phyloP scores from a whole-genome alignment of 495 filamentous ascomycete genomes.

The Poronia punctata region DNA sequence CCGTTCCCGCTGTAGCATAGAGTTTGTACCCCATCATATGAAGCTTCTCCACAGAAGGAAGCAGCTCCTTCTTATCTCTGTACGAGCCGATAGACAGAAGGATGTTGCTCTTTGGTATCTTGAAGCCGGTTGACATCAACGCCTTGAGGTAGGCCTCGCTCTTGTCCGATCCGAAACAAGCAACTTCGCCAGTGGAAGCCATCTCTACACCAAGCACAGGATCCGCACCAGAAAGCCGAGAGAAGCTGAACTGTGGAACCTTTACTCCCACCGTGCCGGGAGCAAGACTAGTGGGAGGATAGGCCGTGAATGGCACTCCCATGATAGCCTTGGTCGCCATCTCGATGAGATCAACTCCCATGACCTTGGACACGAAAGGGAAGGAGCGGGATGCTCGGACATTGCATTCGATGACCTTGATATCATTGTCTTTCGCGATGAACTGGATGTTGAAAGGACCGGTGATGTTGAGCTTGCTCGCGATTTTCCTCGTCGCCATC shows the following conservation, averaged over 20 bases:
- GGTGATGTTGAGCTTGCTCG: constrained; percentile 88
- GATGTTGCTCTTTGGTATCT: constrained; percentile 90
- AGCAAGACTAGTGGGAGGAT: constrained; percentile 68
- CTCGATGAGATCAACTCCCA: constrained; percentile 96
- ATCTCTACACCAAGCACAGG: constrained; percentile 97
- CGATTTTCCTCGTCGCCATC: constrained; percentile 93
- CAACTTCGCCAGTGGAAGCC: constrained; percentile 97
- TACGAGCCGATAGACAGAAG: constrained; percentile 92
- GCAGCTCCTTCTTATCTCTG: constrained; percentile 95
- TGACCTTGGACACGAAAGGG: constrained; percentile 97
- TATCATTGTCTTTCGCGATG: constrained; percentile 98
- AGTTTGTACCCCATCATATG: constrained; percentile 86
- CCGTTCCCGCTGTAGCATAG: constrained; percentile 91
- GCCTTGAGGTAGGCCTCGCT: constrained; percentile 98
- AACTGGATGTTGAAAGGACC: constrained; percentile 99
- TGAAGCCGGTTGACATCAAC: constrained; percentile 90
- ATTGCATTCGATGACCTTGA: constrained; percentile 99
- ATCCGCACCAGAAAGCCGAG: constrained; percentile 88
- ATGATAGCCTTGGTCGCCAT: constrained; percentile 98
- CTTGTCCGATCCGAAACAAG: constrained; percentile 91
- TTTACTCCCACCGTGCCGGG: constrained; percentile 90
- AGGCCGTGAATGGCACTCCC: constrained; percentile 70
- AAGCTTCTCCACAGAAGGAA: constrained; percentile 85
- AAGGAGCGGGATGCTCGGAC: constrained; percentile 94
- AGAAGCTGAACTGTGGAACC: constrained; percentile 98